Evolutionary conservation across 1,284 basidiomycete species (phyloP).

Genomic region (Heimioporus punctisporus): DNA sequence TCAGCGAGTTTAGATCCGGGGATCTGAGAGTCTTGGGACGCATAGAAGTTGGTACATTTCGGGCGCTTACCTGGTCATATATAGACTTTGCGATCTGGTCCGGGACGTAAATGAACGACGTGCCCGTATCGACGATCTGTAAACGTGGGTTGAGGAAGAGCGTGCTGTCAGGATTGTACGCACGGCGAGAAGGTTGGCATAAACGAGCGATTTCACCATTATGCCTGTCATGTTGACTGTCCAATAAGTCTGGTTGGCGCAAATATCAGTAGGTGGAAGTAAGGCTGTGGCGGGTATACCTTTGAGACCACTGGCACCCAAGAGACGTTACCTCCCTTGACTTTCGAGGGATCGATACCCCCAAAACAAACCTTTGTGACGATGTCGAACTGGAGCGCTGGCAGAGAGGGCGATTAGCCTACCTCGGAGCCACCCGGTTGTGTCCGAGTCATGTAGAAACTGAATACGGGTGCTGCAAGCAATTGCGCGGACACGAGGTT

Average conservation of each 20-base stretch:
- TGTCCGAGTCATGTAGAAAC: constrained; percentile 54
- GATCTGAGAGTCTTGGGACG: constrained; percentile 37
- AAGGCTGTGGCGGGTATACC: constrained; percentile 25
- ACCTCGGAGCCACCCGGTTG: constrained; percentile 52
- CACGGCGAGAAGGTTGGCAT: constrained; percentile 38
- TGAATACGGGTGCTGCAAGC: constrained; percentile 53
- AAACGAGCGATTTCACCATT: constrained; percentile 31
- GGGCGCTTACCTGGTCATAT: constrained; percentile 39
- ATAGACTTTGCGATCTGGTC: constrained; percentile 37
- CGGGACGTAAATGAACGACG: constrained; percentile 59
- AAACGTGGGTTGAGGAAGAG: not conserved
- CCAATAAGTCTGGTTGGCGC: constrained; percentile 53
- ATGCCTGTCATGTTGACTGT: constrained; percentile 47
- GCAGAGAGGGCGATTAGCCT: constrained; percentile 6
- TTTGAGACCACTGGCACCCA: constrained; percentile 58
- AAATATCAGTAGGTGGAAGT: constrained; percentile 1
- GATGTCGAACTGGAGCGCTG: too few species aligned
- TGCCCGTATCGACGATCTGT: constrained; percentile 65
- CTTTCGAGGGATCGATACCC: constrained; percentile 54
- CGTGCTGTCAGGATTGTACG: constrained; percentile 10
- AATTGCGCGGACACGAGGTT: constrained; percentile 47
- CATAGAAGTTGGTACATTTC: not conserved
- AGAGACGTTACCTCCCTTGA: constrained; percentile 37
- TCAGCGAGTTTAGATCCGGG: constrained; percentile 43
- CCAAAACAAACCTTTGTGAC: constrained; percentile 55